A percentile compares a stretch with the other conserved stretches of the same genome.
These are phyloP conservation scores for Vanrija humicola DNA, from an alignment of 1,284 basidiomycete species.

Conservation along the genomic window DNA sequence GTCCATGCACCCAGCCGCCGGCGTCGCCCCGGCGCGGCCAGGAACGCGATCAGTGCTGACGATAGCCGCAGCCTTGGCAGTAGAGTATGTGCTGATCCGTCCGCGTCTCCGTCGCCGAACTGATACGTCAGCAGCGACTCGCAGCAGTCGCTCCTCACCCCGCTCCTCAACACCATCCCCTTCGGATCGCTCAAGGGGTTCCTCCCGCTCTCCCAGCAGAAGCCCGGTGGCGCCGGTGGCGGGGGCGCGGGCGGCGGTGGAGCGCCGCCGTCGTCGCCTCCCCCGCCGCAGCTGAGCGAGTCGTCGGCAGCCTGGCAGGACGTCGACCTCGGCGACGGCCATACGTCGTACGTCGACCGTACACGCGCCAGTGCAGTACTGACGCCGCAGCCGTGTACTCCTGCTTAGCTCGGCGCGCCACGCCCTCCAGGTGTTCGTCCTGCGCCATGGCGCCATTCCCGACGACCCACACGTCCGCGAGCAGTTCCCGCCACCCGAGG, in stretches of 20 bases:
- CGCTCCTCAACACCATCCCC: slow-evolving; percentile 30
- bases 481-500: slow-evolving; percentile 30
- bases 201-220: slow-evolving; percentile 10
- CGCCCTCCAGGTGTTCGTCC: slow-evolving; percentile 34
- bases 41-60: too few species aligned
- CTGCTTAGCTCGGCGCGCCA: slow-evolving; percentile 22
- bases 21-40: too few species aligned
- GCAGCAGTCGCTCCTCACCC: slow-evolving; percentile 24
- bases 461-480: slow-evolving; percentile 35
- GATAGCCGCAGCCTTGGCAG: slow-evolving; percentile 4
- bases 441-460: slow-evolving; percentile 20
- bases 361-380: slow-evolving; percentile 4
- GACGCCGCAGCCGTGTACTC: slow-evolving; percentile 22
- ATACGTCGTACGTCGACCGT: background rate
- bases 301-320: slow-evolving; percentile 26
- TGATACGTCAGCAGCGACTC: slow-evolving; percentile 15
- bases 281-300: background rate
- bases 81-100: slow-evolving; percentile 1
- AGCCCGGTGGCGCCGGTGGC: slow-evolving; percentile 9
- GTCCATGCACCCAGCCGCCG: too few species aligned
- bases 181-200: slow-evolving; percentile 27
- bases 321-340: slow-evolving; percentile 31
- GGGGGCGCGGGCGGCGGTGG: background rate
- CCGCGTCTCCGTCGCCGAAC: background rate
- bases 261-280: background rate